A percentile compares a stretch with the other conserved stretches of the same genome.
Conservation (phyloP, 768 basidiomycete species). For the Sporobolomyces roseus region DNA sequence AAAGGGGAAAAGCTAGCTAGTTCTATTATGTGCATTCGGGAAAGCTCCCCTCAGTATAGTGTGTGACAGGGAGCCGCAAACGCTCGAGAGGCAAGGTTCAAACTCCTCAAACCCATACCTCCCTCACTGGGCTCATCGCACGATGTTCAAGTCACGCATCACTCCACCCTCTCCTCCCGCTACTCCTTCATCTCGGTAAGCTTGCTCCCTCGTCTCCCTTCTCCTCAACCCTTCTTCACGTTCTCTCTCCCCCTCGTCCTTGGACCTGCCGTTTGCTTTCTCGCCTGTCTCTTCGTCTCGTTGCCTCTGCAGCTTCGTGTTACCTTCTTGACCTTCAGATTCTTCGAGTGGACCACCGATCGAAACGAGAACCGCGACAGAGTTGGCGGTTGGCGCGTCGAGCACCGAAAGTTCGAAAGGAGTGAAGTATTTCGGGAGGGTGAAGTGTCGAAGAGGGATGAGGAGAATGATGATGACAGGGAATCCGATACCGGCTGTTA, state of each 20-base stretch:
- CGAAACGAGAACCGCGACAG: conserved; percentile 43
- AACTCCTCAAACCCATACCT: not conserved
- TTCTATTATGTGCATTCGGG: too few species aligned
- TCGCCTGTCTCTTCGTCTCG: not conserved
- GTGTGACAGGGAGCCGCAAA: too few species aligned
- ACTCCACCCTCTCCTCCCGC: conserved; percentile 7
- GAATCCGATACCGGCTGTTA: conserved; percentile 83
- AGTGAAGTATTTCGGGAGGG: conserved; percentile 71
- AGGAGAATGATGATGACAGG: conserved; percentile 81
- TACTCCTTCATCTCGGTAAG: not conserved
- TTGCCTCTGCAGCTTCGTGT: not conserved
- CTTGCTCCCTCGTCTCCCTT: not conserved
- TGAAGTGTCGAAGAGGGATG: conserved; percentile 65
- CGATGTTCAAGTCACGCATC: conserved; percentile 2
- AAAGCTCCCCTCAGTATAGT: too few species aligned
- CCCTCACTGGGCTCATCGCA: not conserved
- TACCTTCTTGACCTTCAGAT: conserved; percentile 20
- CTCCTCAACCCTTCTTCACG: conserved; percentile 11
- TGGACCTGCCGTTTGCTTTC: not conserved
- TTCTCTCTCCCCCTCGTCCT: conserved; percentile 4
- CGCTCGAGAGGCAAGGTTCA: too few species aligned
- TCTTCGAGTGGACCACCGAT: conserved; percentile 43
- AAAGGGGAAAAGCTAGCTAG: too few species aligned
- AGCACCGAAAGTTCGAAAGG: conserved; percentile 72
- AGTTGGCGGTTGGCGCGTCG: conserved; percentile 76